Base-by-base conservation (phyloP, 371 early-diverging fungal genomes). In the Globomyces sp. region DNA sequence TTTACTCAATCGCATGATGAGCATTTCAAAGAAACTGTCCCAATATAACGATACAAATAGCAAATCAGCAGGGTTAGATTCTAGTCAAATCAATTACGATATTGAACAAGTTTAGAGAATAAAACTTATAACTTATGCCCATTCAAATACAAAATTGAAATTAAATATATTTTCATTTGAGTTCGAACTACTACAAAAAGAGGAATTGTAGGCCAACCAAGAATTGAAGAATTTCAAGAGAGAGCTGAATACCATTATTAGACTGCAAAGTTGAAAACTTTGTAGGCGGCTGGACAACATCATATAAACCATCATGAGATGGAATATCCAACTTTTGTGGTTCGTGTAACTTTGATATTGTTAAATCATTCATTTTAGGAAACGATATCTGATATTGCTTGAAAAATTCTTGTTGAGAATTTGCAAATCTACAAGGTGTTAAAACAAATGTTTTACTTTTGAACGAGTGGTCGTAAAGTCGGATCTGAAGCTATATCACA, bases 401-500 rank as follows among this genome's bases (percentile, higher is more conserved):
- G 11, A 47, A 47, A 11, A 47, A 47, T 47, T 47, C 8, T 6
- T 47, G 8, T 0, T 47, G 47, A 47, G 6, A 8, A 11, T 47
- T 11, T 47, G 47, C 47, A 11, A 47, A 47, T 47, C 47, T 47
- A 47, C 11, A 47, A 47, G 24, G 0, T 24, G 24, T 24, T 47
- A 11, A 47, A 47, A 11, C 47, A 47, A 47, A 11, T 47, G 47
- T 24, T 24, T 24, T 24, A 24, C 44, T 39, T 6, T 46, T 68
- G 45, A 47, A 64, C 43, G 40, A 57, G 0, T 6, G 74, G 72
- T 4, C 44, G 46, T 9, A 74, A 57, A 3, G 64, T 49, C 0
- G 73, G 61, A 42, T 76, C 77, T 6, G 40, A 39, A 4, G 72
- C 73, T 36, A 76, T 41, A 2, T 52, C 57, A 41, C 74, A 76